A percentile compares a stretch with the other conserved stretches of the same genome.
Evolutionary conservation across 345 rosid species (phyloP).

Genomic region (Aethionema arabicum): DNA sequence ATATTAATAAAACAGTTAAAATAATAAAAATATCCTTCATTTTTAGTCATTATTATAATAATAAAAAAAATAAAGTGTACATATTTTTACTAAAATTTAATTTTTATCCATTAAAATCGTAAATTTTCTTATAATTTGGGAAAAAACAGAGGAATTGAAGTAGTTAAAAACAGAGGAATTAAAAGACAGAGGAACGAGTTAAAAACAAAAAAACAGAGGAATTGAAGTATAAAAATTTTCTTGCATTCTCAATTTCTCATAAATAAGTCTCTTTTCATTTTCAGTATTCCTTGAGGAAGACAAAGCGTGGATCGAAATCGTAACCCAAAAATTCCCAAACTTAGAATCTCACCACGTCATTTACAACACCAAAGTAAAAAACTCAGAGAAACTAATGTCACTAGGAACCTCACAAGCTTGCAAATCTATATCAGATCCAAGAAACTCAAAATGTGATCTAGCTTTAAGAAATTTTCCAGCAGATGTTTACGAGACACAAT

Average conservation of each 20-base stretch:
- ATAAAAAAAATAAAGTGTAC: no score
- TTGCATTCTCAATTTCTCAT: neutral
- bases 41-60: no score
- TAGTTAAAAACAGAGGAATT: no score
- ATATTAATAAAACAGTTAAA: no score
- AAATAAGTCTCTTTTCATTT: neutral
- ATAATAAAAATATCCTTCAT: no score
- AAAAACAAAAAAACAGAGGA: neutral
- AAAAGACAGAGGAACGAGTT: no score
- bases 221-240: neutral
- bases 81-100: no score
- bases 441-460: slow-evolving; percentile 67
- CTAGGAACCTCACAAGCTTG: slow-evolving; percentile 69
- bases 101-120: no score
- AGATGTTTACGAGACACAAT: slow-evolving; percentile 65
- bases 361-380: slow-evolving; percentile 72
- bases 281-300: slow-evolving; percentile 84
- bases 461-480: slow-evolving; percentile 72
- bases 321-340: slow-evolving; percentile 59
- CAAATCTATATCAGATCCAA: slow-evolving; percentile 61
- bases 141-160: no score
- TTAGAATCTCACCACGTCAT: slow-evolving; percentile 71
- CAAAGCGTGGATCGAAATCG: slow-evolving; percentile 70
- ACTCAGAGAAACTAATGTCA: slow-evolving; percentile 64
- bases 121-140: no score